Evolutionary conservation across 495 filamentous ascomycete genomes (phyloP), one percentile per base, ranked within the genome.

Genomic region (Diplogelasinospora grovesii): DNA sequence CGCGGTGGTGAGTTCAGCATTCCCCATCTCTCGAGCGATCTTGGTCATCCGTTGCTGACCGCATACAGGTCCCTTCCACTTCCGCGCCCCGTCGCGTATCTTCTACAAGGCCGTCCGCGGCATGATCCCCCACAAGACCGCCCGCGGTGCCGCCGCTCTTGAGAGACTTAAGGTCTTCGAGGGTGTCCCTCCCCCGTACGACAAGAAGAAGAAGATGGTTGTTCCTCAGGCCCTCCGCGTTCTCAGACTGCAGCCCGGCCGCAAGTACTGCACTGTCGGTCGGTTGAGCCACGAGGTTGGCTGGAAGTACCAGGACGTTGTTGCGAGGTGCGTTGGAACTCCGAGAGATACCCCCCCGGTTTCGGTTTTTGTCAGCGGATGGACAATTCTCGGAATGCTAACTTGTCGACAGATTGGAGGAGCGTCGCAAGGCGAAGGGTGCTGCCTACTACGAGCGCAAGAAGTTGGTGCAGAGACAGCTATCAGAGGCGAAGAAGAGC

Each of bases 101-200:
- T 90, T 98, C 84, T 98, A 96, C 84, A 94, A 95, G 81, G 88
- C 92, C 64, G 87, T 98, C 72, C 93, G 92, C 64, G 92, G 92
- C 67, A 98, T 98, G 92, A 90, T 97, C 52, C 93, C 92, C 61
- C 92, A 98, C 85, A 98, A 98, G 81, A 97, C 92, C 54, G 75
- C 90, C 64, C 92, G 92, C 64, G 92, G 92, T 65, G 84, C 90
- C 61, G 89, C 89, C 50, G 92, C 92, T 48, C 69, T 98, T 68
- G 88, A 96, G 78, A 83, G 92, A 68, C 85, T 98, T 44, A 97
- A 97, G 86, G 86, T 93, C 64, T 98, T 96, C 74, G 92, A 98
- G 86, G 92, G 92, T 77, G 80, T 97, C 56, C 92, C 92, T 58
- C 89, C 92, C 66, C 90, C 92, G 56, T 98, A 98, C 63, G 92